Evolutionary conservation across 345 rosid species (phyloP).

Genomic region (Isatis tinctoria): DNA sequence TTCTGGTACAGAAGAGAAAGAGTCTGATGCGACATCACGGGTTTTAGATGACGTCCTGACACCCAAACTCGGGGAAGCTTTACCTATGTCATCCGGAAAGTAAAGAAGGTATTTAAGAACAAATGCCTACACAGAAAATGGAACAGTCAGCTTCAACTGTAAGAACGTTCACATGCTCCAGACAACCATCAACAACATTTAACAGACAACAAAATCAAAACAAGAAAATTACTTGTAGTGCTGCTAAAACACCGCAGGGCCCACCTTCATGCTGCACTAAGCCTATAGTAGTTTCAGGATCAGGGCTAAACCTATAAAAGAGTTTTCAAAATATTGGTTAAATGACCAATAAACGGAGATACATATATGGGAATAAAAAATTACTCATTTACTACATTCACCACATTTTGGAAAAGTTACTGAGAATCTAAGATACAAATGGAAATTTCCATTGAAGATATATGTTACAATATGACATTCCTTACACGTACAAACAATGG

Average conservation of each 20-base stretch:
- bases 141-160: constrained; percentile 14
- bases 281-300: constrained; percentile 97
- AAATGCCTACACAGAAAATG: constrained; percentile 67
- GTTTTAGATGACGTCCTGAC: constrained; percentile 38
- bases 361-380: neutral
- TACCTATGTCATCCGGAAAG: constrained; percentile 62
- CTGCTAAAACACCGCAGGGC: constrained; percentile 98
- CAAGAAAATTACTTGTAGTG: constrained; percentile 69
- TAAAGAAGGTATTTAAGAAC: constrained; percentile 91
- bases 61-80: constrained; percentile 34
- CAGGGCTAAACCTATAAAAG: constrained; percentile 82
- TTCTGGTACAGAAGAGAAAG: constrained; percentile 58
- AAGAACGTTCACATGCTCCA: constrained; percentile 10
- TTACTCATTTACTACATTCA: neutral
- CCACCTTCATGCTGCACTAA: constrained; percentile 99
- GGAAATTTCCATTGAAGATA: neutral
- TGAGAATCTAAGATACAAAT: neutral
- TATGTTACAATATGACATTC: neutral
- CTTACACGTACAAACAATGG: neutral
- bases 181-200: neutral
- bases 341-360: neutral
- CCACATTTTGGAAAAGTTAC: neutral
- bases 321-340: constrained; percentile 28
- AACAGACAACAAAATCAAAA: neutral
- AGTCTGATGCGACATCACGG: constrained; percentile 42